These are phyloP conservation scores for Solanum chmielewskii DNA, from an alignment of 257 asterid species.

Conservation along the genomic window DNA sequence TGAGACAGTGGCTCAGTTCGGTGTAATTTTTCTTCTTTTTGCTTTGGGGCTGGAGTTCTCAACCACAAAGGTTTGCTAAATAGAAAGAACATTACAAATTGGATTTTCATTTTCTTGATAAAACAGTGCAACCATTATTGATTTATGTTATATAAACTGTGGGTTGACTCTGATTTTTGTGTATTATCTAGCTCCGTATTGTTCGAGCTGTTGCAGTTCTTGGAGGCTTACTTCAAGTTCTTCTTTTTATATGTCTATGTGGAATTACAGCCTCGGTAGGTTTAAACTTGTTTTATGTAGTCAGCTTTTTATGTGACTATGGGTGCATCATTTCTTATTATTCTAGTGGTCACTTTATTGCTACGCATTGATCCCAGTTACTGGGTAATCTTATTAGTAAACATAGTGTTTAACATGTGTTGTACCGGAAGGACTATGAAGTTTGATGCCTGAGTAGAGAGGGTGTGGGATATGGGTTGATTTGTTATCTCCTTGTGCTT, in stretches of 20 bases:
- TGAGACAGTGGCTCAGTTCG: constrained; percentile 99
- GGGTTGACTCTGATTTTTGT: not conserved
- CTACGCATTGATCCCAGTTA: not conserved
- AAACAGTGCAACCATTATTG: not conserved
- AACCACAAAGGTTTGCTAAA: constrained; percentile 58
- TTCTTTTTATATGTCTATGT: constrained; percentile 86
- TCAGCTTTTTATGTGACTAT: not conserved
- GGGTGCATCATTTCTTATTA: not conserved
- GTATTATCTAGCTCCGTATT: constrained; percentile 63
- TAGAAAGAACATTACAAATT: not conserved
- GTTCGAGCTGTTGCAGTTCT: constrained; percentile 99
- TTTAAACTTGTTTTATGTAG: not conserved
- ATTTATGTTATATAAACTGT: not conserved
- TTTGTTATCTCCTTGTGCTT: not conserved
- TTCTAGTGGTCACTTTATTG: not conserved
- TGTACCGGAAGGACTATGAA: not conserved
- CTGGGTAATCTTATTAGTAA: not conserved
- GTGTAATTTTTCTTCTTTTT: constrained; percentile 95
- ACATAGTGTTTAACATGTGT: not conserved
- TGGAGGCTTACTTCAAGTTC: constrained; percentile 91
- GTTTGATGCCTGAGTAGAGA: not conserved
- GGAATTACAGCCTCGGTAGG: constrained; percentile 89
- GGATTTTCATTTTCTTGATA: not conserved
- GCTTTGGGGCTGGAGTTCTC: constrained; percentile 98
- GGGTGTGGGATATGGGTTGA: not conserved